Base-by-base conservation (phyloP, 257 asterid species). In the Solanum medicagineum region DNA sequence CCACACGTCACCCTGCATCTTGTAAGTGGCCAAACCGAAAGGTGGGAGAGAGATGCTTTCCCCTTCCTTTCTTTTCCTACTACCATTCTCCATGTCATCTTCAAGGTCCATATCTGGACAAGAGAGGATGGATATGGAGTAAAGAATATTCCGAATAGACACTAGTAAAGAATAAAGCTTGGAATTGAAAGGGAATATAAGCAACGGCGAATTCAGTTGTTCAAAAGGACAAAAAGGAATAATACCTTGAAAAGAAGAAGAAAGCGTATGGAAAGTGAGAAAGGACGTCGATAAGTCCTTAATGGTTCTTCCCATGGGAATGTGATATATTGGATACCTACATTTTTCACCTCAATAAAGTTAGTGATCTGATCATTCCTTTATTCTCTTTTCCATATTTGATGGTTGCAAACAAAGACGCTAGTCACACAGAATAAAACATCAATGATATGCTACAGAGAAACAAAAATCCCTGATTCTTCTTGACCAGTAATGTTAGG, bases 271-370 rank as follows among this genome's bases (percentile, higher is more conserved):
- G 87, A 88, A 91, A 60, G 93, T 86, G 81, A 91, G 93, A 80
- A 91, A 91, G 86, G 90, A 87, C 32, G 93, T 84, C 75, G 91
- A 87, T 89, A 91, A 85, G 90, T 90, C 93, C 86, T 90, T 91
- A 57, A 87, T 83, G 68, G 90, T 88, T 87, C 89, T 88, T 49
- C 92, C 91, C 90, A 90, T 88, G 14, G 93, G 93, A 81, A 91
- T 91, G 85, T 89, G 91, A 81, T 91, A 91, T 84, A 91, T 91
- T 9, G 93, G 93, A 73, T 91, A 91, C 93, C 93, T 91, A 85
- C 75, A 84, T 63, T 49, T 75, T 89, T 55, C 86, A 49, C 85
- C 83, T 85, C 89, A 84, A 51, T 74, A 69, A 75, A 86, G 88
- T 84, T 63, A 81, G 83, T 24, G 84, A 60, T 69, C 42, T 42